Base-by-base conservation (phyloP, 2,329 filamentous ascomycete genomes). In the Didymella exigua region DNA sequence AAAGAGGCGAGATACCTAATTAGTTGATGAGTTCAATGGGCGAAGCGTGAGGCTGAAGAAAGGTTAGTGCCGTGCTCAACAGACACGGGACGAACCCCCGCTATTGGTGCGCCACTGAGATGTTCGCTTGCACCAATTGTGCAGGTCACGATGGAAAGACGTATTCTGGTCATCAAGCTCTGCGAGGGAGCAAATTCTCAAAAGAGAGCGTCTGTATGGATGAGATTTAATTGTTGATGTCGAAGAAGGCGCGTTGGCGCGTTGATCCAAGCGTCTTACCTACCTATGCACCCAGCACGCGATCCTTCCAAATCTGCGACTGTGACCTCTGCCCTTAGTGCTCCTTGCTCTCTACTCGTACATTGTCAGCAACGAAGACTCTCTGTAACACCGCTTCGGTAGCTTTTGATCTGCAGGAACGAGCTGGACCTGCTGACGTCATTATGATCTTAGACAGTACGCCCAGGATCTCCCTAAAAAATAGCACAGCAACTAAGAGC, bases 61-160 rank as follows among this genome's bases (percentile, higher is more conserved):
- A 54, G 44, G 41, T 44, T 46, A 40, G 41, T 24, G 34, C 49
- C 26, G 26, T 31, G 38, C 44, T 23, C 38, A 54, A 38, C 38
- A 45, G 34, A 45, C 45, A 31, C 42, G 52, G 45, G 46, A 49
- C 7, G 29, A 29, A 36, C 52, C 52, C 52, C 52, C 52, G 33
- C 34, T 34, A 37, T 54, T 41, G 45, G 46, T 21, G 41, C 37
- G 29, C 40, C 41, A 24, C 36, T 43, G 34, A 34, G 21, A 7
- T 11, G 6, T 13, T 46, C 49, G 42, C 41, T 40, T 52, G 45
- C 33, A n/a, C 41, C 19, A 14, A 2, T 36, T 36, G 13, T 36
- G 7, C 33, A 13, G 5, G 14, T 36, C 9, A 10, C 33, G 4
- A 4, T 36, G 7, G 13, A 3, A 5, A 13, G 8, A 13, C 6